These are phyloP conservation scores for Leccinum pallidistipes DNA, from an alignment of 1,284 basidiomycete genomes.

Conservation along the genomic window DNA sequence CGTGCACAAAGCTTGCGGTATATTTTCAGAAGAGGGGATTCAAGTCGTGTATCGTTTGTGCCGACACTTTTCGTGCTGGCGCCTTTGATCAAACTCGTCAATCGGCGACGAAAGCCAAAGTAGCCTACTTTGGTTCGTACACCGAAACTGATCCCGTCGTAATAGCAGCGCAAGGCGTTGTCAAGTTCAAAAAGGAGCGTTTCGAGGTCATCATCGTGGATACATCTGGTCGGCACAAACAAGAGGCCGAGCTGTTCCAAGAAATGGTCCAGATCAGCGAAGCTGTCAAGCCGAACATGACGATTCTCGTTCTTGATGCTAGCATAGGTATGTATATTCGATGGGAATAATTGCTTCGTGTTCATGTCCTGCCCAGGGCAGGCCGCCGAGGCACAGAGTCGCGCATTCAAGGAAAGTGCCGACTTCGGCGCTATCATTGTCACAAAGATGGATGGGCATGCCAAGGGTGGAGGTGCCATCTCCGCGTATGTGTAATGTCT, in stretches of 20 bases:
- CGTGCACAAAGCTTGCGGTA: slow-evolving; percentile 95
- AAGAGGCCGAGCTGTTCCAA: slow-evolving; percentile 95
- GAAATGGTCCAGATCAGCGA: slow-evolving; percentile 98
- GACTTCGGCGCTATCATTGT: slow-evolving; percentile 99
- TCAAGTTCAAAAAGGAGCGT: slow-evolving; percentile 96
- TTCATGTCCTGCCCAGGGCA: slow-evolving; percentile 62
- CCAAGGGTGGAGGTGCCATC: slow-evolving; percentile 98
- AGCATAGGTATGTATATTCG: slow-evolving; percentile 61
- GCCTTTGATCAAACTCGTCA: slow-evolving; percentile 98
- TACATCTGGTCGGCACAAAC: slow-evolving; percentile 96
- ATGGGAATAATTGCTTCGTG: background rate
- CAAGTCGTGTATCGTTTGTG: slow-evolving; percentile 98
- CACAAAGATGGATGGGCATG: slow-evolving; percentile 99
- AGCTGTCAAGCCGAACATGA: slow-evolving; percentile 94
- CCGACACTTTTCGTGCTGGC: slow-evolving; percentile 99
- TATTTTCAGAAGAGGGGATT: slow-evolving; percentile 98
- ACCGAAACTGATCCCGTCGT: slow-evolving; percentile 98
- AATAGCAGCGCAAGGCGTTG: slow-evolving; percentile 92
- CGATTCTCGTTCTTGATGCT: slow-evolving; percentile 85
- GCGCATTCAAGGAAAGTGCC: slow-evolving; percentile 97
- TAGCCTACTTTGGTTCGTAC: slow-evolving; percentile 98
- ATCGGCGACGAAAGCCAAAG: slow-evolving; percentile 96
- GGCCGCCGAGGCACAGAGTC: slow-evolving; percentile 94
- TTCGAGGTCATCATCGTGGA: slow-evolving; percentile 99
- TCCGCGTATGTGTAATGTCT: slow-evolving; percentile 74